Base-by-base conservation (phyloP, 768 basidiomycete genomes). In the Cyathus striatus region DNA sequence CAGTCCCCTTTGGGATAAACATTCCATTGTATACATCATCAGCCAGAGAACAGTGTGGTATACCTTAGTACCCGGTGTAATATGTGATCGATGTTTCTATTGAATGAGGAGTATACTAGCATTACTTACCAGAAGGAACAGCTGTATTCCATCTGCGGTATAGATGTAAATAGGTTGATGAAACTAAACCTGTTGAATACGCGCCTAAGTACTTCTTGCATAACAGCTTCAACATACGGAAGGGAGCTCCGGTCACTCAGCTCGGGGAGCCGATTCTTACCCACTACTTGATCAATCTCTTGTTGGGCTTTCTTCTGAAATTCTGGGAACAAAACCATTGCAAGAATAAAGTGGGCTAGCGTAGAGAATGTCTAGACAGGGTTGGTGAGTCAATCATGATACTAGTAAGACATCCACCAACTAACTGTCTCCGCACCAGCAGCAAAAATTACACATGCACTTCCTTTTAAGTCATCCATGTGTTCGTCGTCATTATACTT, bases 351-450 rank as follows among this genome's bases (percentile, higher is more conserved):
- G 23, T 24, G 42, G 13, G 24, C 24, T 18, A 38, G 12, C 13
- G 38, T 16, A 22, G 34, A 4, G 16, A 14, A 22, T 10, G 35
- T 24, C 36, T 44, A 16, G 10, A 9, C 3, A 37, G 23, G 2
- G 13, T 12, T 22, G 13, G 36, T 16, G 18, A 17, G 6, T 18
- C 7, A 13, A 22, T 7, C n/a, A 40, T 9, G 36, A n/a, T 23
- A 26, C 37, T 5, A 5, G 7, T 30, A 38, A 14, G 13, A 14
- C 14, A 13, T 14, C 18, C 13, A 3, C 36, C 20, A 3, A 24
- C 45, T 24, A 23, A 49, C 52, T 13, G 52, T 54, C 12, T 54
- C 52, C 18, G 50, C 42, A 24, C 52, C 52, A 16, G 45, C 50
- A 23, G 34, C 36, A 35, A 51, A 51, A 5, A 51, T 33, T 5